Percentiles rank a stretch among this genome's conserved stretches.
These are phyloP conservation scores for Neurospora sp. DNA, from an alignment of 495 filamentous ascomycete genomes.

Conservation along the genomic window DNA sequence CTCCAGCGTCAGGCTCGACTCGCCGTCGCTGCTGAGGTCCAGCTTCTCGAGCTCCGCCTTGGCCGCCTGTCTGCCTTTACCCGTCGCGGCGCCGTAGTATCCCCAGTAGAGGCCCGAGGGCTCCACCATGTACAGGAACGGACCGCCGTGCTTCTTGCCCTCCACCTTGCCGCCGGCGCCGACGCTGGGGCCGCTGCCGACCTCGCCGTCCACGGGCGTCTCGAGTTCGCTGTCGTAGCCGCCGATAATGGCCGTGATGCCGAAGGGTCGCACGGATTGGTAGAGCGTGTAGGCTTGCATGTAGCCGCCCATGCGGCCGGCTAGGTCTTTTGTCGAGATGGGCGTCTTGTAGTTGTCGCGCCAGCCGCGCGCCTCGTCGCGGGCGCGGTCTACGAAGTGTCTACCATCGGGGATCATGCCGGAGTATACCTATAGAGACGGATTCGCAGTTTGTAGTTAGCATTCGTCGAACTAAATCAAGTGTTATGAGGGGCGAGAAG, in stretches of 20 bases:
- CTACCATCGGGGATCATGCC: conserved; percentile 90
- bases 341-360: conserved; percentile 82
- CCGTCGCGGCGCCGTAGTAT: conserved; percentile 94
- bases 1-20: conserved; percentile 56
- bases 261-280: conserved; percentile 90
- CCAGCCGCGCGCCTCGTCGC: conserved; percentile 86
- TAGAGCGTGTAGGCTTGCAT: conserved; percentile 96
- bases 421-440: conserved; percentile 62
- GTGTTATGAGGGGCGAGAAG: background rate
- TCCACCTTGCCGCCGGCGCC: conserved; percentile 73
- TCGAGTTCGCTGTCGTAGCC: conserved; percentile 85
- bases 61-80: conserved; percentile 89
- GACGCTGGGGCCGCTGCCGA: conserved; percentile 63
- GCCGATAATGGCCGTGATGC: conserved; percentile 86
- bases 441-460: background rate
- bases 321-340: conserved; percentile 76
- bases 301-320: conserved; percentile 85
- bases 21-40: conserved; percentile 56
- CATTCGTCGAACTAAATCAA: background rate
- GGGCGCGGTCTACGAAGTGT: conserved; percentile 87
- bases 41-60: conserved; percentile 98
- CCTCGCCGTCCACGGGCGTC: conserved; percentile 71
- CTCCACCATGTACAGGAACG: conserved; percentile 96
- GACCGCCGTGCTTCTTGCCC: conserved; percentile 71
- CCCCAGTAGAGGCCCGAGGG: conserved; percentile 96